Base-by-base conservation (phyloP, 495 filamentous ascomycete species). In the Podospora pseudocomata region DNA sequence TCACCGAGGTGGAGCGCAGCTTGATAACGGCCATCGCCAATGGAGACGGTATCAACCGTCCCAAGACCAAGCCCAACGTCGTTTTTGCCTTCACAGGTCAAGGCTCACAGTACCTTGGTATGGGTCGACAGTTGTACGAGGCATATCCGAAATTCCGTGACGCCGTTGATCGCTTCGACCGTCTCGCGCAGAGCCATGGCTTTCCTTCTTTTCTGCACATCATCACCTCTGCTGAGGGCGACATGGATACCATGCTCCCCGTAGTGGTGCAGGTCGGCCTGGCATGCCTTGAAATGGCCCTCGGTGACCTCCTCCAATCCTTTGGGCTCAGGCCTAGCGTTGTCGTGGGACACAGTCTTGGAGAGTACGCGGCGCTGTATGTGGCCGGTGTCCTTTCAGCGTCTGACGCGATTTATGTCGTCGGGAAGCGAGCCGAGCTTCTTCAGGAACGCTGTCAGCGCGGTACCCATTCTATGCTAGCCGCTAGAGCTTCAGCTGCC, bases 361-460 rank as follows among this genome's bases (percentile, higher is more conserved):
- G 92, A 65, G 92, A 97, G 75, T 96, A 94, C 76, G 91, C 93
- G 57, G 92, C 93, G 15, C 80, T 96, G 0, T 83, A 93, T 72
- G 87, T 89, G 34, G 87, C 92, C 19, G 92, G 91, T 62, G 87
- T 94, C n/a, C 77, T 97, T 6, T 90, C 89, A 7, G 89, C 85
- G 23, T 85, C 85, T 66, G 92, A 96, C 73, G 88, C 91, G 20
- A 86, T 96, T 68, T 91, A 88, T 70, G 83, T 96, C 6, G 88
- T 91, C 65, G 93, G 92, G 32, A 83, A 84, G 53, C 86, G 92
- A 56, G 93, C 93, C 28, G 81, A 86, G 70, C 81, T 96, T 13
- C 81, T 96, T 5, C 84, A 87, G 20, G 79, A 87, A 34, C 84
- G 87, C 69, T 93, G 90, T 80, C 85, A 83, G 30, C 76, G 83